Base-by-base conservation (phyloP, 2,329 filamentous ascomycete genomes). In the Cryphonectria carpinicola region DNA sequence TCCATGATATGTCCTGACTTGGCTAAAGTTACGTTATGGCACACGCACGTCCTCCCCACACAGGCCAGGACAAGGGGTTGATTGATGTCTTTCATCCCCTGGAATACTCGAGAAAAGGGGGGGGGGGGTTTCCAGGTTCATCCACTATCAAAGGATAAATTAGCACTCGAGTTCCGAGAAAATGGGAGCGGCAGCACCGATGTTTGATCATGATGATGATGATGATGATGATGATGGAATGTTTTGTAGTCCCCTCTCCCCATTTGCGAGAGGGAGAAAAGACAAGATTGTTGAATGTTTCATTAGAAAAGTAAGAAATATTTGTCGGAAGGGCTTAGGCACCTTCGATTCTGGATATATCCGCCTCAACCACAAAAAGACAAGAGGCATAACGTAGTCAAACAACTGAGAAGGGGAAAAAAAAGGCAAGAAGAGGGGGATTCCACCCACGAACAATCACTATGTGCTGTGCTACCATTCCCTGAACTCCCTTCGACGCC, bases 281-380 rank as follows among this genome's bases (percentile, higher is more conserved):
- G 35, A n/a, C 35, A 10, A 22, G 32, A 39, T 39, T 32, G 32
- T 61, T 61, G 17, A 61, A 25, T n/a, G 10, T 25, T 19, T 61
- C 64, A 65, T 65, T 65, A 65, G 19, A 39, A 32, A 6, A 65
- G 46, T 65, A 65, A 52, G 46, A 65, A 52, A 35, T 37, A 65
- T 37, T 11, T 22, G 32, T n/a, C 28, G 39, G 46, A 65, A 52
- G 43, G 32, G 28, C 32, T 35, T 22, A 14, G 28, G 17, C 22
- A 22, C 28, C 46, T 39, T 25, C 19, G 46, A n/a, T 46, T 35
- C 46, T 65, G 64, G 64, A 65, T 65, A 65, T 65, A 65, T 39
- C 64, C 32, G 11, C 61, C 46, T 4, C 6, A 22, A 39, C 43
- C 63, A 54, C 11, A 52, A 17, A 65, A 65, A 65, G 28, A 54